Evolutionary conservation across 2,329 filamentous ascomycete genomes (phyloP).

Genomic region (Paraphaeosphaeria minitans): DNA sequence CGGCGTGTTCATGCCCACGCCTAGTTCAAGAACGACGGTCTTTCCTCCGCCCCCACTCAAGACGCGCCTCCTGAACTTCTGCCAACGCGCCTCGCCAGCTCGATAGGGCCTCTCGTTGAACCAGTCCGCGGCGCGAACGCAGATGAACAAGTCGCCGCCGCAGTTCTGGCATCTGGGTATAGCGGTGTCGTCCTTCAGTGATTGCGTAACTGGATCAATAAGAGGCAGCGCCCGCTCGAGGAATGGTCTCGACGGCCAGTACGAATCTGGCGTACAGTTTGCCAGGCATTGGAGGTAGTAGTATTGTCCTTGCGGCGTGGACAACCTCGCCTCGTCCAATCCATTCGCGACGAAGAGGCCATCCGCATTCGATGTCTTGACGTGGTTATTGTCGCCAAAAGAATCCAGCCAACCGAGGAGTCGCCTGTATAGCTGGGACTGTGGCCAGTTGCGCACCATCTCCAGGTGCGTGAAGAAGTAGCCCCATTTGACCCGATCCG

Average conservation of each 20-base stretch:
- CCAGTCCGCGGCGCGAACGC: slow-evolving; percentile 33
- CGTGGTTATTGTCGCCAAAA: slow-evolving; percentile 24
- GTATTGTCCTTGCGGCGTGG: slow-evolving; percentile 42
- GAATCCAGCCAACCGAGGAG: slow-evolving; percentile 21
- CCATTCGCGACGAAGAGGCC: slow-evolving; percentile 39
- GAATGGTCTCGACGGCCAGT: slow-evolving; percentile 23
- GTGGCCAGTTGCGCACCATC: slow-evolving; percentile 33
- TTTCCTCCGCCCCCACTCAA: slow-evolving; percentile 16
- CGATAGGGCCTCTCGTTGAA: slow-evolving; percentile 35
- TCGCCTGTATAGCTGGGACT: slow-evolving; percentile 25
- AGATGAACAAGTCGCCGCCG: slow-evolving; percentile 32
- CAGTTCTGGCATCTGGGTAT: slow-evolving; percentile 33
- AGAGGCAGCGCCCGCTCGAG: slow-evolving; percentile 27
- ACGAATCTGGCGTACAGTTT: slow-evolving; percentile 37
- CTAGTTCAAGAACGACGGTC: slow-evolving; percentile 27
- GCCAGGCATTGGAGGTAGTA: slow-evolving; percentile 36
- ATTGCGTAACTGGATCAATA: slow-evolving; percentile 28
- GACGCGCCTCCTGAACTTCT: slow-evolving; percentile 19
- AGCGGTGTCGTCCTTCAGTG: slow-evolving; percentile 22
- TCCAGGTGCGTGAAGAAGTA: slow-evolving; percentile 42
- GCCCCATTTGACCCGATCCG: slow-evolving; percentile 37
- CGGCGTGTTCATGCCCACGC: slow-evolving; percentile 32
- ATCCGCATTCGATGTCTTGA: slow-evolving; percentile 45
- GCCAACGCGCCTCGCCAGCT: slow-evolving; percentile 25
- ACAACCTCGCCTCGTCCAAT: slow-evolving; percentile 26